Evolutionary conservation across 2,329 filamentous ascomycete genomes (phyloP).

Genomic region (Fusarium ramigenum): DNA sequence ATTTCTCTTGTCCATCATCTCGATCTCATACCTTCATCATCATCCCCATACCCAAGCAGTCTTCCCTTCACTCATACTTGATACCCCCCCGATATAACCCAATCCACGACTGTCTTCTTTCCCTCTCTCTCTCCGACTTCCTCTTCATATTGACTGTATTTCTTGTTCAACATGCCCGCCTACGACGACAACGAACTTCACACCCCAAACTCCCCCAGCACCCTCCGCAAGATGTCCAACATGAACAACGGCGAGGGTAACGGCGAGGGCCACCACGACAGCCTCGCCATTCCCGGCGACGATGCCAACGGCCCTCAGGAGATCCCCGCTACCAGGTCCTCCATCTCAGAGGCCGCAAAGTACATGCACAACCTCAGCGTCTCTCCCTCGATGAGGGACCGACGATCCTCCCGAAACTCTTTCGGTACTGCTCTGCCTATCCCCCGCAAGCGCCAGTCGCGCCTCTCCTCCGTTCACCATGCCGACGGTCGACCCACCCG

Average conservation of each 20-base stretch:
- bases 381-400: conserved; percentile 72
- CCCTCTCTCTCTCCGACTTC: conserved; percentile 15
- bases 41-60: conserved; percentile 13
- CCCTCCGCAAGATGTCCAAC: conserved; percentile 30
- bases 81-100: conserved; percentile 23
- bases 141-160: not conserved
- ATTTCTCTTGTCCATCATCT: conserved; percentile 17
- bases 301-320: conserved; percentile 67
- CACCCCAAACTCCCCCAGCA: conserved; percentile 28
- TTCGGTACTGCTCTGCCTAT: conserved; percentile 79
- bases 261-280: conserved; percentile 27
- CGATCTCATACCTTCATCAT: conserved; percentile 5
- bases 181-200: conserved; percentile 66
- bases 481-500: conserved; percentile 56
- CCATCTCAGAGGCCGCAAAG: conserved; percentile 72
- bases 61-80: conserved; percentile 28
- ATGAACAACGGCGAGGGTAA: conserved; percentile 13
- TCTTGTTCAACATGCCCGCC: conserved; percentile 61
- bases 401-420: conserved; percentile 77
- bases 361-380: conserved; percentile 80
- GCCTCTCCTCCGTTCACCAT: conserved; percentile 69
- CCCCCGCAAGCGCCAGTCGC: conserved; percentile 74
- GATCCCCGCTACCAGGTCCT: conserved; percentile 73
- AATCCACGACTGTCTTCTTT: conserved; percentile 7
- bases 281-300: conserved; percentile 49